Percentiles rank a stretch among this genome's conserved stretches.
Conservation (phyloP, 352 stramenopile species). For the Lagenidium sp. region DNA sequence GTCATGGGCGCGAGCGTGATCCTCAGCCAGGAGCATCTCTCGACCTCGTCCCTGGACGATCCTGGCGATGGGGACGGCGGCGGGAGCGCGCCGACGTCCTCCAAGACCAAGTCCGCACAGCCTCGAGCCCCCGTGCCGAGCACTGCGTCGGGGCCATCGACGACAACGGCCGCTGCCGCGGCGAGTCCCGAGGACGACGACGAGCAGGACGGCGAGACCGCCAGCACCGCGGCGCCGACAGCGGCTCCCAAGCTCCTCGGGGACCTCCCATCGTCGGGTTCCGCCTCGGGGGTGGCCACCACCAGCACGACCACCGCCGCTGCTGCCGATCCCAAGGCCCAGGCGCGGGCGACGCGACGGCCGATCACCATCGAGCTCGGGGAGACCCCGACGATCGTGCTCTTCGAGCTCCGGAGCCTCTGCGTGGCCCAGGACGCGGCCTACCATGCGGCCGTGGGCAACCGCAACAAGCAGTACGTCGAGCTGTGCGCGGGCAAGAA, state of each 20-base stretch:
- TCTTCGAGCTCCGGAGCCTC: conserved; percentile 58
- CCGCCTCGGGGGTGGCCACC: background rate
- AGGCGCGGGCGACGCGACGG: conserved; percentile 7
- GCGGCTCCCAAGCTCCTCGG: conserved; percentile 4
- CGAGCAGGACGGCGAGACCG: conserved; percentile 2
- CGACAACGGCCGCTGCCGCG: background rate
- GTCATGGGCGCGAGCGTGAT: conserved; percentile 39
- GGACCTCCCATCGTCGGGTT: conserved; percentile 1
- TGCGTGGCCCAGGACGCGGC: conserved; percentile 52
- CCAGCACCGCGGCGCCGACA: background rate
- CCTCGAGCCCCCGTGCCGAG: background rate
- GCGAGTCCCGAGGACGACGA: conserved; percentile 10
- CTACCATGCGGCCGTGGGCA: conserved; percentile 24
- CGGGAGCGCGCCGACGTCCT: background rate
- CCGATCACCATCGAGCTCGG: conserved; percentile 38
- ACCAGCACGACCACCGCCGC: background rate
- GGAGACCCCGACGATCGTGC: conserved; percentile 53
- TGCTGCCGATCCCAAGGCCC: background rate
- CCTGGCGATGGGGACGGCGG: conserved; percentile 30
- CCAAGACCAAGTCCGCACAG: conserved; percentile 6
- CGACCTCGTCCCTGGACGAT: conserved; percentile 45
- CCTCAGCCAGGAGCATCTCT: conserved; percentile 30
- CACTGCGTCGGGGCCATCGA: background rate
- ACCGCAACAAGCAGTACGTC: conserved; percentile 61
- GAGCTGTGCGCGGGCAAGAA: conserved; percentile 61